Evolutionary conservation across 2,329 filamentous ascomycete species (phyloP).

Genomic region (Mariannaea sp.): DNA sequence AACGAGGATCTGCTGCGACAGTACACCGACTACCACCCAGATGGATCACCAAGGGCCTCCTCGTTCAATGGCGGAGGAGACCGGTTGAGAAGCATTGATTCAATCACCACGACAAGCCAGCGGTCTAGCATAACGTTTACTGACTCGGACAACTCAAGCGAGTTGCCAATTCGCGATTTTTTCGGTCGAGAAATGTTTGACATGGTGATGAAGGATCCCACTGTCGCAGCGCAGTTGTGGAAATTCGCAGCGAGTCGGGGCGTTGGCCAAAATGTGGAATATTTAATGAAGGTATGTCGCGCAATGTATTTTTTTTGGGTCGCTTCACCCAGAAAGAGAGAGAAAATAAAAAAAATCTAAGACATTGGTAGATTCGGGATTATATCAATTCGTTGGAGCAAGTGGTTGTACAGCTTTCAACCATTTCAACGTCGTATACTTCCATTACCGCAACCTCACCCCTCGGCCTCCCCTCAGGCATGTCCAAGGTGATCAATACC

Average conservation of each 20-base stretch:
- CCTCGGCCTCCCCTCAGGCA: slow-evolving; percentile 47
- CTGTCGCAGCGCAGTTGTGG: slow-evolving; percentile 52
- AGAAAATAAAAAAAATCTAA: slow-evolving; percentile 16
- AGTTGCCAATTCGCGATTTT: slow-evolving; percentile 50
- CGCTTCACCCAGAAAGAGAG: background rate
- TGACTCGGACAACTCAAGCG: slow-evolving; percentile 34
- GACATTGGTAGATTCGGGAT: slow-evolving; percentile 45
- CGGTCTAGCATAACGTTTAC: slow-evolving; percentile 36
- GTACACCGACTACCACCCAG: slow-evolving; percentile 52
- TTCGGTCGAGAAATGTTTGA: slow-evolving; percentile 56
- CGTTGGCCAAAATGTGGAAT: slow-evolving; percentile 56
- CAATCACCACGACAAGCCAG: slow-evolving; percentile 35
- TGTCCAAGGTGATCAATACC: slow-evolving; percentile 49
- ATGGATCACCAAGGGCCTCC: slow-evolving; percentile 42
- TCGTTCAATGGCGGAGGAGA: slow-evolving; percentile 28
- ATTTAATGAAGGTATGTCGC: slow-evolving; percentile 52
- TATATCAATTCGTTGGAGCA: slow-evolving; percentile 52
- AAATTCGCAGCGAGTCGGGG: slow-evolving; percentile 55
- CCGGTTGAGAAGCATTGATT: slow-evolving; percentile 37
- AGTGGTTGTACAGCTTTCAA: slow-evolving; percentile 45
- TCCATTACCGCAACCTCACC: slow-evolving; percentile 50
- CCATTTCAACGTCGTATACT: slow-evolving; percentile 51
- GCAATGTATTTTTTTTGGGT: background rate
- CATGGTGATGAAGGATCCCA: slow-evolving; percentile 54
- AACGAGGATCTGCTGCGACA: slow-evolving; percentile 51